Conservation (phyloP, 139 green algal species). For the Ettlia oleoabundans region DNA sequence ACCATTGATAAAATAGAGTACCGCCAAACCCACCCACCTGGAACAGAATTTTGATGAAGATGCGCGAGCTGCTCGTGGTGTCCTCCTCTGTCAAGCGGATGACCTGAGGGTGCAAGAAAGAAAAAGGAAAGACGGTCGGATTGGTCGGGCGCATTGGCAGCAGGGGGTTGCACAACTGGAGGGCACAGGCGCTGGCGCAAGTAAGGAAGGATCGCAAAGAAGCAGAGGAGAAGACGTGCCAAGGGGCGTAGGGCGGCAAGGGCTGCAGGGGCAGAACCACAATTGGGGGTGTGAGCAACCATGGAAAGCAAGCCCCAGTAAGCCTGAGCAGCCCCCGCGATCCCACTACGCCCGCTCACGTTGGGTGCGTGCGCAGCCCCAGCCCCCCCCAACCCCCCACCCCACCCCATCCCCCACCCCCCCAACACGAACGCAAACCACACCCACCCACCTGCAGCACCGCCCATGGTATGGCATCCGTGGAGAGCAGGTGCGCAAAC, state of each 20-base stretch:
- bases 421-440: too few species aligned
- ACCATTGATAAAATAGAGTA: too few species aligned
- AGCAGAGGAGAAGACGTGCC: too few species aligned
- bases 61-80: conserved; percentile 95
- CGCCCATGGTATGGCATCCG: conserved; percentile 90
- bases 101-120: conserved; percentile 19
- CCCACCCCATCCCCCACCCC: too few species aligned
- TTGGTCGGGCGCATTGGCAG: background rate
- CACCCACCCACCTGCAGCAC: conserved; percentile 56
- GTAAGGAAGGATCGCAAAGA: too few species aligned
- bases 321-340: too few species aligned
- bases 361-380: background rate
- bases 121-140: background rate
- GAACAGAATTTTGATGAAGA: conserved; percentile 99
- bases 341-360: too few species aligned
- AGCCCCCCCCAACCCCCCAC: background rate
- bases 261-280: too few species aligned
- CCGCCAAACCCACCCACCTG: conserved; percentile 54
- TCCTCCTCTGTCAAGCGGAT: conserved; percentile 97
- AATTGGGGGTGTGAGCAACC: too few species aligned
- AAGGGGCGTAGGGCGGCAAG: too few species aligned
- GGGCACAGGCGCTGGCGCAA: too few species aligned
- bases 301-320: too few species aligned
- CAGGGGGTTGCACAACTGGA: background rate
- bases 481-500: conserved; percentile 93